Evolutionary conservation across 306 rosid species (phyloP).

Genomic region (Quillaja saponaria): DNA sequence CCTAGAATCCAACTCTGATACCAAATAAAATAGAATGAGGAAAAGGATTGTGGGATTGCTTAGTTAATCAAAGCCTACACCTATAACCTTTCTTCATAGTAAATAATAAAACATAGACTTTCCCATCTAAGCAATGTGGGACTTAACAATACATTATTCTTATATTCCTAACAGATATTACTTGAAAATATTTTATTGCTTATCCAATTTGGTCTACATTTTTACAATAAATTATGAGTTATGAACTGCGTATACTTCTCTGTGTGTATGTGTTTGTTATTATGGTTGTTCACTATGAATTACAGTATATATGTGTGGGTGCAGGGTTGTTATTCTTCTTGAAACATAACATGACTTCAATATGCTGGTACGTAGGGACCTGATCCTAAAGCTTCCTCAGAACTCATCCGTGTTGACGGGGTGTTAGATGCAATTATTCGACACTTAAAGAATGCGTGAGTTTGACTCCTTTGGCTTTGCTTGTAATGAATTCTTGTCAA

Average conservation of each 20-base stretch:
- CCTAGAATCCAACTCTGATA: no score
- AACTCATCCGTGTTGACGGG: constrained; percentile 81
- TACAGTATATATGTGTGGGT: constrained; percentile 18
- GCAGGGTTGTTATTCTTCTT: constrained; percentile 9
- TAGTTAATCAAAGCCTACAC: no score
- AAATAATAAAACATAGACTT: no score
- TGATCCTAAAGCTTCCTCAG: constrained; percentile 78
- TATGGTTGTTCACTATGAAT: constrained; percentile 8
- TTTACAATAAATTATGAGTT: constrained; percentile 20
- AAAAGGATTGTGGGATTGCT: no score
- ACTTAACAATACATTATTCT: no score
- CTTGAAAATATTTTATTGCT: constrained; percentile 19
- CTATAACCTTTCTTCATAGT: no score
- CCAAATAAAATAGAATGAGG: no score
- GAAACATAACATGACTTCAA: constrained; percentile 29
- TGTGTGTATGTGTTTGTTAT: constrained; percentile 1
- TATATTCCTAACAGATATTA: no score
- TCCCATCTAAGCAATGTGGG: no score
- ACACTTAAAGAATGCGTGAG: constrained; percentile 90
- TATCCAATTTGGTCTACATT: constrained; percentile 15
- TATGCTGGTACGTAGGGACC: constrained; percentile 70
- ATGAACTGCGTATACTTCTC: constrained; percentile 2
- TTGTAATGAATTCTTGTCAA: constrained; percentile 19
- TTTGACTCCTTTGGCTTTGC: constrained; percentile 18
- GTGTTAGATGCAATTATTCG: constrained; percentile 75